Evolutionary conservation across 2,329 filamentous ascomycete genomes (phyloP), one percentile per base, ranked within the genome.

Genomic region (Massarina eburnea): DNA sequence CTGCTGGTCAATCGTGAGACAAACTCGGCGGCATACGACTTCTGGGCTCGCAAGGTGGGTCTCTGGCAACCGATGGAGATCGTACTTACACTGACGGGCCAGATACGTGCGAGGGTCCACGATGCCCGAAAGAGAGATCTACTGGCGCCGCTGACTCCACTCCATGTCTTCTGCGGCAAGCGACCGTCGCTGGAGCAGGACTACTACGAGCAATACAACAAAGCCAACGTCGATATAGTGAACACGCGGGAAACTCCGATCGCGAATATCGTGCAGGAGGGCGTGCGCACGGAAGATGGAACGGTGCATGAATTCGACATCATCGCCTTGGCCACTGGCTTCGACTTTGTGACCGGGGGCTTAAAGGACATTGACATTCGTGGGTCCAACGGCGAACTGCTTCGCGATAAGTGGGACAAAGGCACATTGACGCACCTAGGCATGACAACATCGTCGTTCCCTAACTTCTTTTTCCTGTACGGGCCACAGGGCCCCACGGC

Each of bases 151-250:
- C 52, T 67, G 20, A 51, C 68, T 48, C 62, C 61, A 17, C 70
- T 68, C 2, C 70, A 74, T 48, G 37, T 39, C 8, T 39, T 39
- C 19, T 39, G 37, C 15, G 37, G 37, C 8, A 39, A 39, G 37
- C 22, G 37, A 10, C 37, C 37, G 9, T 66, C 59, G 26, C 61
- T 75, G 8, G 71, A 75, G 54, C 68, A 72, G 32, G 58, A 66
- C 49, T 74, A 62, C 56, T 75, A 73, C 46, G 72, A 75, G 44
- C 50, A 65, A 15, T 59, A 72, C 36, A 65, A 73, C 52, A 57
- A 56, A 21, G 53, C 61, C 8, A 65, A 73, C 32, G 68, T 72
- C 15, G 55, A 59, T 30, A 50, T 73, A 20, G 55, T 73, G 29
- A 64, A 73, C 48, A 57, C 72, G 46, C 49, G 48, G 12, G 30